A percentile compares a stretch with the other conserved stretches of the same genome.
Evolutionary conservation across 352 stramenopile species (phyloP).

Genomic region (Halophytophthora batemanensis): DNA sequence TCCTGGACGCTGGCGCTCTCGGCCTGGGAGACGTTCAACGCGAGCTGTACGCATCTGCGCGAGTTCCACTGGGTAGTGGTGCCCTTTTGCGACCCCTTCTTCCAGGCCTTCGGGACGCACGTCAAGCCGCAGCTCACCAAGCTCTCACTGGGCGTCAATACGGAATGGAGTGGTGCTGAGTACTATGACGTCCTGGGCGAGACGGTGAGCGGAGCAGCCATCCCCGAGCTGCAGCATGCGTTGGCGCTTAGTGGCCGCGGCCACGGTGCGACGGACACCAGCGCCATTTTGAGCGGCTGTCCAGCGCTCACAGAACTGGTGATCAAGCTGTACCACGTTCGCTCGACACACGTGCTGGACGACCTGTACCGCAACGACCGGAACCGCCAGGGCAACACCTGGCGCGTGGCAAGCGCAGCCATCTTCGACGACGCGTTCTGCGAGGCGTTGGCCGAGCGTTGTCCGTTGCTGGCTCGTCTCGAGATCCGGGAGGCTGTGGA

Average conservation of each 20-base stretch:
- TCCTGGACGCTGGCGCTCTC: constrained; percentile 8
- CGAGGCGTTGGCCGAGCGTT: too few species aligned
- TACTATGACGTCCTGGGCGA: constrained; percentile 12
- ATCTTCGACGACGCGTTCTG: too few species aligned
- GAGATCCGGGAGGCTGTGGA: too few species aligned
- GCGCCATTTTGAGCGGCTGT: constrained; percentile 29
- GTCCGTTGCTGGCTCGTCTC: too few species aligned
- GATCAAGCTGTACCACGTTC: constrained; percentile 33
- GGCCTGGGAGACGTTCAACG: constrained; percentile 17
- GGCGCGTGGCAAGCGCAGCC: too few species aligned
- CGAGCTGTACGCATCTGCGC: constrained; percentile 9
- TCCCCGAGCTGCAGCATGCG: neutral
- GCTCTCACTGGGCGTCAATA: constrained; percentile 21
- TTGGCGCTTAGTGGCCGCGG: constrained; percentile 9
- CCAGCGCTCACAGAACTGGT: constrained; percentile 30
- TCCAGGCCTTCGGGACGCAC: constrained; percentile 18
- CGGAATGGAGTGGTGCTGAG: constrained; percentile 21
- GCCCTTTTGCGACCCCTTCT: constrained; percentile 19
- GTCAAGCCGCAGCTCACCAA: constrained; percentile 16
- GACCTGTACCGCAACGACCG: too few species aligned
- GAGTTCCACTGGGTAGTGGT: constrained; percentile 23
- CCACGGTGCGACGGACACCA: constrained; percentile 22
- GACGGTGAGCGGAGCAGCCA: neutral
- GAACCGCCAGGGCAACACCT: too few species aligned
- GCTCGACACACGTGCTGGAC: too few species aligned